phyloP scores from a whole-genome alignment of 345 rosid species.

The Boechera retrofracta region DNA sequence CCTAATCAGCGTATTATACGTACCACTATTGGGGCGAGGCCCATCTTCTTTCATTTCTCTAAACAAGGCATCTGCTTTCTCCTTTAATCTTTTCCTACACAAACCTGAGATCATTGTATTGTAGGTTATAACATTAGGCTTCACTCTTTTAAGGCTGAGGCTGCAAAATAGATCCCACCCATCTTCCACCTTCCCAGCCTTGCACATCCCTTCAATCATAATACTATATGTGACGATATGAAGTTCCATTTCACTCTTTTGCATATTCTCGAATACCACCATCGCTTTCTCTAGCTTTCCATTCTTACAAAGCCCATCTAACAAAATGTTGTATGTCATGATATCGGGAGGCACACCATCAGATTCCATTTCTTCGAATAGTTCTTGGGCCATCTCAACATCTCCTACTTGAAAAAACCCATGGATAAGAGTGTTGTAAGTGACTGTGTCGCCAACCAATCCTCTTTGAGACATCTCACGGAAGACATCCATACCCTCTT shows the following conservation, averaged over 20 bases:
- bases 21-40: no score
- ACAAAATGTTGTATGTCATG: neutral
- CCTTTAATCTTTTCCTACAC: rapidly evolving
- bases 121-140: neutral
- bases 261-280: neutral
- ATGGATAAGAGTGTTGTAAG: neutral
- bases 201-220: neutral
- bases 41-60: neutral
- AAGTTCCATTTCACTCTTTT: neutral
- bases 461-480: neutral
- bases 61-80: neutral
- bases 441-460: neutral
- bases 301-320: neutral
- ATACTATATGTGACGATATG: neutral
- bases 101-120: neutral
- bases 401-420: neutral
- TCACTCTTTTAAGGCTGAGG: neutral
- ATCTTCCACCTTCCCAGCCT: neutral
- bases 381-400: neutral
- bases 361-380: neutral
- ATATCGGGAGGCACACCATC: neutral
- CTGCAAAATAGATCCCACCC: neutral
- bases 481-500: constrained; percentile 34
- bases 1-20: no score
- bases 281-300: neutral